These are phyloP conservation scores for Pseudonitzschia multiseries DNA, from an alignment of 108 stramenopile species.

Conservation along the genomic window DNA sequence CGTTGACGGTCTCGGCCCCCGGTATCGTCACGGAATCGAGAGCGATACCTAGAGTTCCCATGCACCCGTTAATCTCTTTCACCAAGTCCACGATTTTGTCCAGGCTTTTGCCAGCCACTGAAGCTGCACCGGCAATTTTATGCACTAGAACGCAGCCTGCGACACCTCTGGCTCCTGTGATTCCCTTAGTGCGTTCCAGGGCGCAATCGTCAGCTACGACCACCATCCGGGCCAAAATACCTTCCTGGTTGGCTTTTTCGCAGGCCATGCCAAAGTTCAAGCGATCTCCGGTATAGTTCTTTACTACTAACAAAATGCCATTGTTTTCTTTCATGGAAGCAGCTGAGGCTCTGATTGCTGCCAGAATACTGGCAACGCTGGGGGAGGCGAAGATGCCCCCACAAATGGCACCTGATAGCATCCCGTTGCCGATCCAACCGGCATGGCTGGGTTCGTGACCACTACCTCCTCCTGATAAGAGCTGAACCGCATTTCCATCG, in stretches of 20 bases:
- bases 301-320: conserved; percentile 92
- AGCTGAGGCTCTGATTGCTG: conserved; percentile 88
- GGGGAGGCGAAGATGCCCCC: conserved; percentile 98
- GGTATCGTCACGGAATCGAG: conserved; percentile 91
- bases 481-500: conserved; percentile 41
- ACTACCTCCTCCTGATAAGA: conserved; percentile 92
- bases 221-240: conserved; percentile 75
- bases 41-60: conserved; percentile 92
- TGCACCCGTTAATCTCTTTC: conserved; percentile 45
- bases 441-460: conserved; percentile 99
- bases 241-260: conserved; percentile 78
- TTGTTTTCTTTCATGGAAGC: conserved; percentile 22
- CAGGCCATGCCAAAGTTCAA: conserved; percentile 98
- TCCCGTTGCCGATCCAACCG: conserved; percentile 91
- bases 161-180: conserved; percentile 94
- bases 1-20: conserved; percentile 71
- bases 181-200: conserved; percentile 85
- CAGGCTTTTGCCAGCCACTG: conserved; percentile 68
- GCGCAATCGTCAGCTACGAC: conserved; percentile 97
- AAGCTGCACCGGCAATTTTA: conserved; percentile 93
- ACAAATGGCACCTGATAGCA: conserved; percentile 94
- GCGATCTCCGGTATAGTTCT: conserved; percentile 99
- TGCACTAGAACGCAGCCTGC: conserved; percentile 97
- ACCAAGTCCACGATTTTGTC: conserved; percentile 72
- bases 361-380: conserved; percentile 79